A percentile compares a stretch with the other conserved stretches of the same genome.
Evolutionary conservation across 2,329 filamentous ascomycete genomes (phyloP).

Genomic region (Diaporthe capsici): DNA sequence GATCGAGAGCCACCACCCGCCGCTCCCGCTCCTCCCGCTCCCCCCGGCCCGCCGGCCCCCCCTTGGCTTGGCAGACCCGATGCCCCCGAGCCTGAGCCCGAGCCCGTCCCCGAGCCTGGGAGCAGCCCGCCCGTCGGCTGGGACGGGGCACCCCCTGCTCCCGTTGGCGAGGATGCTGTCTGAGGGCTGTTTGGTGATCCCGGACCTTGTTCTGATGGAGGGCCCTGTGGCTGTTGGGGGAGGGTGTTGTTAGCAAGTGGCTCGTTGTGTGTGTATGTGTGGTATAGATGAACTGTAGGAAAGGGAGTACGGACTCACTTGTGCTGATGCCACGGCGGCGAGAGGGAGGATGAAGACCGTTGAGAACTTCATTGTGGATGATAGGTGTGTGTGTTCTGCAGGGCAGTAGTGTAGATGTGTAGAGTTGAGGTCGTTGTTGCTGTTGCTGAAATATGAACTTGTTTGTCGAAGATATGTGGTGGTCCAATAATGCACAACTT

Average conservation of each 20-base stretch:
- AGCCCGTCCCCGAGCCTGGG: slow-evolving; percentile 6
- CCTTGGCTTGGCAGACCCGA: background rate
- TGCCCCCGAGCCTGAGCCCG: background rate
- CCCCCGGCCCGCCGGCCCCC: background rate
- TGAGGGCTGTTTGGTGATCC: slow-evolving; percentile 27
- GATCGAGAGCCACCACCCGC: background rate
- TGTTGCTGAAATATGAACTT: background rate
- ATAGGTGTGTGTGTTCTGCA: background rate
- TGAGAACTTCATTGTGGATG: slow-evolving; percentile 29
- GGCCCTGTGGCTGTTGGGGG: slow-evolving; percentile 14
- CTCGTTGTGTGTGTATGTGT: background rate
- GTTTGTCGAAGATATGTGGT: background rate
- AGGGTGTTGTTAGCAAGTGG: background rate
- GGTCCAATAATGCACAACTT: background rate
- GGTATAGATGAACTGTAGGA: background rate
- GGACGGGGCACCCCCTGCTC: slow-evolving; percentile 8
- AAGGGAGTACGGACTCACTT: slow-evolving; percentile 19
- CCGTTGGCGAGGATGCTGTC: background rate
- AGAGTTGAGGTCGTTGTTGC: background rate
- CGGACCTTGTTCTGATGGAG: slow-evolving; percentile 27
- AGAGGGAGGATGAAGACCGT: slow-evolving; percentile 15
- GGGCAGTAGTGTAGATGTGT: background rate
- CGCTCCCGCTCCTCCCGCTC: background rate
- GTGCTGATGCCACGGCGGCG: slow-evolving; percentile 6
- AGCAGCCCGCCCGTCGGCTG: slow-evolving; percentile 8